These are phyloP conservation scores for Colletotrichum sp. DNA, from an alignment of 2,329 filamentous ascomycete species.

Conservation along the genomic window DNA sequence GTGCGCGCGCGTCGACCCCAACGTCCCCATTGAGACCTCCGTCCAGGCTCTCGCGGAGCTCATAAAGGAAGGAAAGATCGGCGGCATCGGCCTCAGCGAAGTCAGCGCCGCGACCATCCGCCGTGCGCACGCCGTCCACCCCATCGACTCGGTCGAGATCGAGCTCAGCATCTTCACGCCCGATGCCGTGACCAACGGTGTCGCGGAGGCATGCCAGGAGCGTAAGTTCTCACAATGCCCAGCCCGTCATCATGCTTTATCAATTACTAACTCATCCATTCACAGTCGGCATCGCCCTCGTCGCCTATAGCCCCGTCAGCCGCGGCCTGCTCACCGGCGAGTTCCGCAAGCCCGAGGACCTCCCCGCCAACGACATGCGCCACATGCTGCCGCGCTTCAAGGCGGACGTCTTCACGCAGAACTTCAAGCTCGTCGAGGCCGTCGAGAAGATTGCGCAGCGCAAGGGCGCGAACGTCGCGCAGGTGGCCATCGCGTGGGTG, in stretches of 20 bases:
- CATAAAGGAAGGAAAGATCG: conserved; percentile 42
- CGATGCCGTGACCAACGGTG: conserved; percentile 43
- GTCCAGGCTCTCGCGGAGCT: conserved; percentile 34
- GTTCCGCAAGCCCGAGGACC: conserved; percentile 43
- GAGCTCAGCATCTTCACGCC: conserved; percentile 46
- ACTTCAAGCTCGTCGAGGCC: conserved; percentile 51
- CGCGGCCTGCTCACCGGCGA: conserved; percentile 53
- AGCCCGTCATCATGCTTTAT: not conserved
- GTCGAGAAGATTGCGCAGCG: conserved; percentile 49
- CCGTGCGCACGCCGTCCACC: conserved; percentile 37
- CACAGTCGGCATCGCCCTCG: conserved; percentile 40
- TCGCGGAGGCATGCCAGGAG: conserved; percentile 47
- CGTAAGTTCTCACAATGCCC: conserved; percentile 26
- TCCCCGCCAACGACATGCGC: conserved; percentile 52
- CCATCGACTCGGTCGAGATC: conserved; percentile 47
- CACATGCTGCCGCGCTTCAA: conserved; percentile 48
- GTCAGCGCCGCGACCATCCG: conserved; percentile 44
- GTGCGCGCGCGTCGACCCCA: conserved; percentile 43
- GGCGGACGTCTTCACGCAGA: conserved; percentile 56
- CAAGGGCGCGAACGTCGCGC: conserved; percentile 53
- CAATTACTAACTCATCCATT: conserved; percentile 18
- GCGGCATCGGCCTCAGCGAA: conserved; percentile 47
- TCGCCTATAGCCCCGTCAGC: conserved; percentile 57
- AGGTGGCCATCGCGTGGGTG: conserved; percentile 64
- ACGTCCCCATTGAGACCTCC: conserved; percentile 49